Percentiles rank a stretch among this genome's conserved stretches.
phyloP scores from a whole-genome alignment of 2,329 filamentous ascomycete genomes.

The Aureobasidium leucospermi region DNA sequence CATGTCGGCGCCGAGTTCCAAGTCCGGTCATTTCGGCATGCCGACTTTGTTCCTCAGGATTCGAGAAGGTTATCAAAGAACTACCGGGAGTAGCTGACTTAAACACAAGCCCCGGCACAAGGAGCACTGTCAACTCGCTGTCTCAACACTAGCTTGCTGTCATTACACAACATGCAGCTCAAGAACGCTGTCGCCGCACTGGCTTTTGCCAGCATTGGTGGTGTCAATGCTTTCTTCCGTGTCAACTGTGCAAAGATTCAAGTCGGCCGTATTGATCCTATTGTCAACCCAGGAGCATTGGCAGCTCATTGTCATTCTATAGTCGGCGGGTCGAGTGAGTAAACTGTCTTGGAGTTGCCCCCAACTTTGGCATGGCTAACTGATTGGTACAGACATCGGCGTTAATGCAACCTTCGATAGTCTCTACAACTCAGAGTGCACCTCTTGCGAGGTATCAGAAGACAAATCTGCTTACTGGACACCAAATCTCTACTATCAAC shows the following conservation, averaged over 20 bases:
- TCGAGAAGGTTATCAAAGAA: constrained; percentile 2
- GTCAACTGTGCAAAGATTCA: constrained; percentile 30
- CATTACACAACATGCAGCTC: not conserved
- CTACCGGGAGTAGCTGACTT: not conserved
- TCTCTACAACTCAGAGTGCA: constrained; percentile 20
- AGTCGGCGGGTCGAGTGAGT: constrained; percentile 27
- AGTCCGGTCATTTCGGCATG: constrained; percentile 9
- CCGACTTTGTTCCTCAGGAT: constrained; percentile 3
- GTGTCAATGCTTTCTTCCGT: constrained; percentile 29
- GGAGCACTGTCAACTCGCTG: not conserved
- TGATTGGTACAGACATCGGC: constrained; percentile 15
- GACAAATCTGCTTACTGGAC: constrained; percentile 34
- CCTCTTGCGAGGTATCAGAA: constrained; percentile 26
- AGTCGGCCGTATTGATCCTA: constrained; percentile 29
- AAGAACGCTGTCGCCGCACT: not conserved
- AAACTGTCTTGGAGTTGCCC: not conserved
- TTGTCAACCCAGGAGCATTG: constrained; percentile 27
- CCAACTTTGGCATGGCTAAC: not conserved
- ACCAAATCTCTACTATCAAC: constrained; percentile 29
- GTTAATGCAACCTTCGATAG: constrained; percentile 19
- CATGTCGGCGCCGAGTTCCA: constrained; percentile 7
- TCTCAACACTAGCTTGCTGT: not conserved
- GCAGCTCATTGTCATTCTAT: constrained; percentile 29
- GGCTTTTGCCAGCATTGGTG: not conserved
- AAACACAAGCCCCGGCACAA: not conserved